phyloP scores from a whole-genome alignment of 495 filamentous ascomycete species.

The Penicillium crystallinum region DNA sequence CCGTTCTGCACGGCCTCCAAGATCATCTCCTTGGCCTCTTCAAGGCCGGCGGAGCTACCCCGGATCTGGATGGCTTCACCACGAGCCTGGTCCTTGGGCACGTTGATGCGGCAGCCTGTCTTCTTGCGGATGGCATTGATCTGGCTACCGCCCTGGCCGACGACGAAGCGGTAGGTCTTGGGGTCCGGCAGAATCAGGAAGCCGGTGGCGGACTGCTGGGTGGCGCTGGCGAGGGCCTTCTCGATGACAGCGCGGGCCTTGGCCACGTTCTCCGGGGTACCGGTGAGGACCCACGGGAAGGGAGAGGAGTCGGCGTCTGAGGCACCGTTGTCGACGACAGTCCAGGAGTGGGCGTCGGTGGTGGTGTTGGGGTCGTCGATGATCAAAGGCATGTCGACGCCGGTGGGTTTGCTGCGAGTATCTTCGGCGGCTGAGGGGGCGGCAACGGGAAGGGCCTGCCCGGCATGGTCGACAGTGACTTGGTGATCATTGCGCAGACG shows the following conservation, averaged over 20 bases:
- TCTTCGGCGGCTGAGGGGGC: constrained; percentile 50
- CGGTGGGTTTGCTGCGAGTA: constrained; percentile 41
- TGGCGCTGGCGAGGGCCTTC: constrained; percentile 64
- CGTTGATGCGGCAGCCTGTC: constrained; percentile 87
- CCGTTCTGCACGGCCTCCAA: constrained; percentile 64
- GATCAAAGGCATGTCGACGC: constrained; percentile 71
- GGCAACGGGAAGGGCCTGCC: constrained; percentile 70
- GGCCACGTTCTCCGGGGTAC: constrained; percentile 65
- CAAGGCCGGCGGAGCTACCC: constrained; percentile 71
- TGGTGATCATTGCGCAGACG: constrained; percentile 72
- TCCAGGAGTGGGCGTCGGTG: constrained; percentile 71
- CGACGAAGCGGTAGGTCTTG: constrained; percentile 79
- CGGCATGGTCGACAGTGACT: constrained; percentile 86
- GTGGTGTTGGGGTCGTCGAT: constrained; percentile 68
- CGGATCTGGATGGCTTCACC: constrained; percentile 84
- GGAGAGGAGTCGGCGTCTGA: constrained; percentile 36
- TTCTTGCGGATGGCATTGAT: constrained; percentile 89
- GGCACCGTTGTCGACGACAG: constrained; percentile 54
- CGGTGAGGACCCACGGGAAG: constrained; percentile 89
- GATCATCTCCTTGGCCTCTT: constrained; percentile 85
- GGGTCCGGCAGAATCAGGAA: constrained; percentile 90
- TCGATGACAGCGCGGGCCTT: constrained; percentile 70
- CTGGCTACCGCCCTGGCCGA: constrained; percentile 82
- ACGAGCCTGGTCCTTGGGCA: constrained; percentile 73
- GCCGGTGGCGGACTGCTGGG: constrained; percentile 66